Evolutionary conservation across 2,329 filamentous ascomycete genomes (phyloP).

Genomic region (Cercospora zeae-maydis): DNA sequence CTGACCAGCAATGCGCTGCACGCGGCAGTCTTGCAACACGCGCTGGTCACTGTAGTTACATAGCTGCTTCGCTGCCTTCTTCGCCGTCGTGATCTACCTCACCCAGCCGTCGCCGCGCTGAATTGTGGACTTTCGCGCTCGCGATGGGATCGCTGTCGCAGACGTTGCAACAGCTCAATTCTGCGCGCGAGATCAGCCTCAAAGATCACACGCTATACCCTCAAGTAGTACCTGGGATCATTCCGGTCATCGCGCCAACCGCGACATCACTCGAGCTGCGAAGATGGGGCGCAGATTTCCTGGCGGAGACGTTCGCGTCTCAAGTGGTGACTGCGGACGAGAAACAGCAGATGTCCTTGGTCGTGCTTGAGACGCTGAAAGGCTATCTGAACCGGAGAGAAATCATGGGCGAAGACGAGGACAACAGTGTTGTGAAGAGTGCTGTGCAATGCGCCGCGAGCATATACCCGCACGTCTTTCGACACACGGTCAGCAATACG

Average conservation of each 20-base stretch:
- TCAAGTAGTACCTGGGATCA: slow-evolving; percentile 83
- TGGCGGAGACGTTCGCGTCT: slow-evolving; percentile 92
- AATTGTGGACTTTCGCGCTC: slow-evolving; percentile 10
- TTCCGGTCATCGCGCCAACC: slow-evolving; percentile 77
- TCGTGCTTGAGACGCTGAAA: slow-evolving; percentile 71
- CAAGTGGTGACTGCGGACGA: slow-evolving; percentile 72
- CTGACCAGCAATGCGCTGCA: slow-evolving; percentile 15
- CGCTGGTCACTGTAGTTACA: slow-evolving; percentile 25
- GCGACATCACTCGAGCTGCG: slow-evolving; percentile 73
- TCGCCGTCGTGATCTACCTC: slow-evolving; percentile 25
- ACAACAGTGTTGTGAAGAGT: slow-evolving; percentile 76
- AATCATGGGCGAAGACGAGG: slow-evolving; percentile 59
- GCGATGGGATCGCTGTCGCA: slow-evolving; percentile 48
- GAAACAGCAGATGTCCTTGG: slow-evolving; percentile 68
- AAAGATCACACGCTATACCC: slow-evolving; percentile 84
- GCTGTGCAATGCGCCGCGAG: slow-evolving; percentile 85
- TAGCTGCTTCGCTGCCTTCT: slow-evolving; percentile 27
- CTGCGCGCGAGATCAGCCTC: slow-evolving; percentile 84
- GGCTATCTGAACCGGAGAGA: slow-evolving; percentile 48
- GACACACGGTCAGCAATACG: slow-evolving; percentile 86
- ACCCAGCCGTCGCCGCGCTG: slow-evolving; percentile 11
- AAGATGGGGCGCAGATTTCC: slow-evolving; percentile 93
- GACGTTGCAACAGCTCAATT: slow-evolving; percentile 82
- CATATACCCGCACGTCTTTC: slow-evolving; percentile 86
- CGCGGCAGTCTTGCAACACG: slow-evolving; percentile 11